Base-by-base conservation (phyloP, 805 yeast genomes). In the Wickerhamomyces tratensis region DNA sequence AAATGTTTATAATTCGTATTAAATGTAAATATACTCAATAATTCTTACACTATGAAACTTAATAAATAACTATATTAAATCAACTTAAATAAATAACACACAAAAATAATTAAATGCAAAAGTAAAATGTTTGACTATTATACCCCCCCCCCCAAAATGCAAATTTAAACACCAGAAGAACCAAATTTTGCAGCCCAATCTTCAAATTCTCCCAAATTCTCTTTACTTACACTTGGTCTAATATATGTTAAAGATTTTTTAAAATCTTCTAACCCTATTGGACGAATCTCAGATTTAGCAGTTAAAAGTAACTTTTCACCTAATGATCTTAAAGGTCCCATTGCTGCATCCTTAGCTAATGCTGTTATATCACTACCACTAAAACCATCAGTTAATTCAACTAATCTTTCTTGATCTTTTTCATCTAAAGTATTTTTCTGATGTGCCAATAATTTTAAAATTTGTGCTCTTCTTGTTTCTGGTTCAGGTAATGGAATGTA, bases 311-410 rank as follows among this genome's bases (percentile, higher is more conserved):
- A 68, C 42, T 82, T 79, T 44, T 91, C 98, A 6, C 98, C 98
- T 33, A 93, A 66, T 30, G 87, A 81, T 49, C 98, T 70, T 38
- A 93, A 69, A 1, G 98, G 98, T 4, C 95, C 96, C 97, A 91
- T 91, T 1, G 98, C 98, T 4, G 97, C 94, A 57, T 91, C 98
- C 62, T 93, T 93, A 3, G 98, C 96, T 48, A 91, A 65, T 1
- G 97, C 94, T 0, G 98, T 93, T 39, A 91, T 77, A 62, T 91
- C 98, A 49, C 94, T 82, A 1, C 98, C 98, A 12, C 96, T 86
- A 60, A 82, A 87, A 1, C 87, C 93, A n/a, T 80, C 79, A 0
- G 96, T 86, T 49, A 84, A 52, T 10, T 67, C 68, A 33, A 86
- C 76, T 25, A 91, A 69, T 36, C 67, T 67, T 7, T 69, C 73